phyloP scores from a whole-genome alignment of 2,329 filamentous ascomycete genomes.

The Fusarium fujikuroi region DNA sequence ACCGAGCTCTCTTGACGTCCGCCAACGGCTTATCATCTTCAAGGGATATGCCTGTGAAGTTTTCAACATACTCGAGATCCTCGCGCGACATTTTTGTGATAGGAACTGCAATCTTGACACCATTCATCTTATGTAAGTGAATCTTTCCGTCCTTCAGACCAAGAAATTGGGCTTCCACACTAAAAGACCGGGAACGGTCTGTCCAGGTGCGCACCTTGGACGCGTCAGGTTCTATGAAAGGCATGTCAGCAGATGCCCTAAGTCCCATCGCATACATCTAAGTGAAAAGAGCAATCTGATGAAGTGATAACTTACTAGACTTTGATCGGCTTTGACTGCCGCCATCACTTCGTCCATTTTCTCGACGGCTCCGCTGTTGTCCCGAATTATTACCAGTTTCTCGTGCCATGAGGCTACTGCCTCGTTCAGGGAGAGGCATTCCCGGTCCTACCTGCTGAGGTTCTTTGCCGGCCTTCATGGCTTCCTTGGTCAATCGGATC shows the following conservation, averaged over 20 bases:
- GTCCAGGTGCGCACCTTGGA: slow-evolving; percentile 92
- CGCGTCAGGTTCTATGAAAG: slow-evolving; percentile 77
- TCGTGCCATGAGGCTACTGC: slow-evolving; percentile 78
- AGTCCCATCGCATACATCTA: neutral
- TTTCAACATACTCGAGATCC: slow-evolving; percentile 95
- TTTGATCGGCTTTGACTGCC: slow-evolving; percentile 68
- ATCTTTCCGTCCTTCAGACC: slow-evolving; percentile 96
- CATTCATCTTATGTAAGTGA: slow-evolving; percentile 96
- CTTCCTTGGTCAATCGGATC: slow-evolving; percentile 83
- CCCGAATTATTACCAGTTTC: slow-evolving; percentile 73
- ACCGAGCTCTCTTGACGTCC: slow-evolving; percentile 74
- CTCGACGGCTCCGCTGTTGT: slow-evolving; percentile 77
- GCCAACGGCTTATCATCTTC: slow-evolving; percentile 95
- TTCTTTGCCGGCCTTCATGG: slow-evolving; percentile 71
- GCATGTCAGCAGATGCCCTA: slow-evolving; percentile 17
- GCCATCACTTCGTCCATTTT: slow-evolving; percentile 70
- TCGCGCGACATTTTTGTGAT: slow-evolving; percentile 94
- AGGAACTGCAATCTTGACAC: slow-evolving; percentile 97
- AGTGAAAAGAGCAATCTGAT: neutral
- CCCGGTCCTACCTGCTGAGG: slow-evolving; percentile 76
- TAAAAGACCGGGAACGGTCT: slow-evolving; percentile 94
- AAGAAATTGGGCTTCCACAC: slow-evolving; percentile 95
- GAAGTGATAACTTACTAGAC: slow-evolving; percentile 70
- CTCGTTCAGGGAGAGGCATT: slow-evolving; percentile 79
- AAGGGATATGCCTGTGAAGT: slow-evolving; percentile 84